Evolutionary conservation across 1,284 basidiomycete genomes (phyloP).

Genomic region (Heterobasidion irregulare): DNA sequence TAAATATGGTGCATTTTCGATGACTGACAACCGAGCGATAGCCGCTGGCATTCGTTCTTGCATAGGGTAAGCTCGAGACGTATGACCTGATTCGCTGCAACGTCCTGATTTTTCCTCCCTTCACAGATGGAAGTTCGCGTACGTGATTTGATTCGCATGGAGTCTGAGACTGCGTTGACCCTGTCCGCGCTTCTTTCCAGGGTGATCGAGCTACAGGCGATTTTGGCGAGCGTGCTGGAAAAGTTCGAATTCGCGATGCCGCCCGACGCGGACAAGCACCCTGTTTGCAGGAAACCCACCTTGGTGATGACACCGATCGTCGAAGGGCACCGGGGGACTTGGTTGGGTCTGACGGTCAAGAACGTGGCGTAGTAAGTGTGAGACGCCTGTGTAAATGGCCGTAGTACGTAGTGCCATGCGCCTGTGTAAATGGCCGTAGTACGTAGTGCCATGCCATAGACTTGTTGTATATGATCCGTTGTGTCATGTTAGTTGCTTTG

Average conservation of each 20-base stretch:
- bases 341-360: conserved; percentile 8
- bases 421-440: too few relatives aligned
- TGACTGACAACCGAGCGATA: background rate
- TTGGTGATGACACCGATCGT: conserved; percentile 9
- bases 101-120: background rate
- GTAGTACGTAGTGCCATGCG: too few relatives aligned
- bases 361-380: background rate
- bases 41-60: conserved; percentile 21
- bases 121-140: background rate
- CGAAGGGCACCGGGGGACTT: conserved; percentile 1
- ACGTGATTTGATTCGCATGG: background rate
- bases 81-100: background rate
- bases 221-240: conserved; percentile 16
- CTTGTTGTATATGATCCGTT: too few relatives aligned
- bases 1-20: background rate
- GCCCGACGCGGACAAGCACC: background rate
- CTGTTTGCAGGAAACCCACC: conserved; percentile 3
- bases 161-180: background rate
- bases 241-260: conserved; percentile 16
- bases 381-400: too few relatives aligned
- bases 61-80: conserved; percentile 20
- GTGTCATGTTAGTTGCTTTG: too few relatives aligned
- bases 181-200: conserved; percentile 6
- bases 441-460: too few relatives aligned
- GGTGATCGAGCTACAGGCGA: conserved; percentile 19